These are phyloP conservation scores for Aspergillus sp. DNA, from an alignment of 2,329 filamentous ascomycete genomes.

Conservation along the genomic window DNA sequence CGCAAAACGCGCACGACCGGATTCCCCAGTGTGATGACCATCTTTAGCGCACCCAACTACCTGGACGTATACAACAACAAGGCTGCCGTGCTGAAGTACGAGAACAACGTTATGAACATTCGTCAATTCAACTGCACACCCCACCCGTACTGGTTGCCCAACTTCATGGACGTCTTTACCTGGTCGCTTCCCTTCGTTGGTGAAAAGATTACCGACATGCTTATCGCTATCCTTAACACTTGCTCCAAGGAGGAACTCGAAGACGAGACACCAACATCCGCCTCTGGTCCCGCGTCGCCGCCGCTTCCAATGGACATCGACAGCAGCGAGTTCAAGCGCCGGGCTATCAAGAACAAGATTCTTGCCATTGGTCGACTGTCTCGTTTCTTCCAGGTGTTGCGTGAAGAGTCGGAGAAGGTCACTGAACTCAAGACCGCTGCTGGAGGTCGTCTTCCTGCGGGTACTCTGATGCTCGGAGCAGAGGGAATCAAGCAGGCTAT, in stretches of 20 bases:
- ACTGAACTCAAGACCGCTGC: conserved; percentile 96
- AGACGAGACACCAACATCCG: conserved; percentile 74
- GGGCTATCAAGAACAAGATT: conserved; percentile 99
- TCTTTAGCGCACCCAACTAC: conserved; percentile 98
- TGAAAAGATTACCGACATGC: conserved; percentile 99
- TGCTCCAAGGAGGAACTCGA: conserved; percentile 99
- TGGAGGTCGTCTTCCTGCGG: conserved; percentile 84
- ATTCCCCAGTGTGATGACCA: conserved; percentile 99
- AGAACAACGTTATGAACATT: conserved; percentile 99
- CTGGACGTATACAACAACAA: conserved; percentile 99
- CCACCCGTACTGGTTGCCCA: conserved; percentile 97
- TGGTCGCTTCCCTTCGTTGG: conserved; percentile 98
- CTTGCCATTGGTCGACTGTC: conserved; percentile 93
- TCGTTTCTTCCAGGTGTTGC: conserved; percentile 94
- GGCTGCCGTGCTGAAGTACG: conserved; percentile 95
- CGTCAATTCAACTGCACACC: conserved; percentile 99
- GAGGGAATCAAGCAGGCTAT: conserved; percentile 99
- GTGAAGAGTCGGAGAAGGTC: conserved; percentile 93
- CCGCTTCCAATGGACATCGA: conserved; percentile 68
- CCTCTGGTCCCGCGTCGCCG: conserved; percentile 67
- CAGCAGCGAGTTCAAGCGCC: conserved; percentile 85
- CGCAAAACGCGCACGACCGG: conserved; percentile 95
- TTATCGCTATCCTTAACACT: conserved; percentile 95
- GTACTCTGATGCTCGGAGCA: conserved; percentile 94
- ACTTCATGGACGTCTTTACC: conserved; percentile 99